Percentiles rank a stretch among this genome's conserved stretches.
Conservation (phyloP, 148 eudicot species). For the Silene conica region DNA sequence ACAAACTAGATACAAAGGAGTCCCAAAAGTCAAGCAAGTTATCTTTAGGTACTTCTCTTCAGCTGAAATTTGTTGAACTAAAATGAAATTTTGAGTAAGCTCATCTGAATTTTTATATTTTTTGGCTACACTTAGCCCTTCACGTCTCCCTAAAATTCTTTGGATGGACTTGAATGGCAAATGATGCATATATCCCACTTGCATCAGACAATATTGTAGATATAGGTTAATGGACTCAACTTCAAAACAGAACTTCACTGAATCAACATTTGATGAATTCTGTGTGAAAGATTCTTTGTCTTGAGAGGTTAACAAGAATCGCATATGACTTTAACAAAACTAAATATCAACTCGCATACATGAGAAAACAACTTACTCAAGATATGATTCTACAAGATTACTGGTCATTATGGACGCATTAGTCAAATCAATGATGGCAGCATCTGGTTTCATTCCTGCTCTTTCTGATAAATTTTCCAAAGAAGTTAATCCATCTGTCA, state of each 20-base stretch:
- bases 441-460: constrained; percentile 93
- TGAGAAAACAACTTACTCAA: constrained; percentile 58
- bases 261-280: background rate
- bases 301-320: background rate
- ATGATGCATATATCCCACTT: background rate
- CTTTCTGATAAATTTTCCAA: constrained; percentile 79
- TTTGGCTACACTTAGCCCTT: background rate
- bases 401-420: constrained; percentile 70
- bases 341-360: constrained; percentile 5
- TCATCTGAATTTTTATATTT: background rate
- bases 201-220: background rate
- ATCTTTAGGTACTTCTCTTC: background rate
- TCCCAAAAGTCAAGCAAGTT: background rate
- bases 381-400: constrained; percentile 86
- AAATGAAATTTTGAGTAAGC: background rate
- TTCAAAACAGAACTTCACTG: background rate
- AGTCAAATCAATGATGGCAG: constrained; percentile 85
- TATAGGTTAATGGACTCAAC: background rate
- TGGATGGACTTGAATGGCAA: background rate
- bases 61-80: constrained; percentile 3
- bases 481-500: constrained; percentile 55
- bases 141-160: background rate
- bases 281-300: background rate
- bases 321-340: background rate
- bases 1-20: background rate